Percentiles rank a stretch among this genome's conserved stretches.
Evolutionary conservation across 768 basidiomycete genomes (phyloP).

Genomic region (Rhizopogon rudus): DNA sequence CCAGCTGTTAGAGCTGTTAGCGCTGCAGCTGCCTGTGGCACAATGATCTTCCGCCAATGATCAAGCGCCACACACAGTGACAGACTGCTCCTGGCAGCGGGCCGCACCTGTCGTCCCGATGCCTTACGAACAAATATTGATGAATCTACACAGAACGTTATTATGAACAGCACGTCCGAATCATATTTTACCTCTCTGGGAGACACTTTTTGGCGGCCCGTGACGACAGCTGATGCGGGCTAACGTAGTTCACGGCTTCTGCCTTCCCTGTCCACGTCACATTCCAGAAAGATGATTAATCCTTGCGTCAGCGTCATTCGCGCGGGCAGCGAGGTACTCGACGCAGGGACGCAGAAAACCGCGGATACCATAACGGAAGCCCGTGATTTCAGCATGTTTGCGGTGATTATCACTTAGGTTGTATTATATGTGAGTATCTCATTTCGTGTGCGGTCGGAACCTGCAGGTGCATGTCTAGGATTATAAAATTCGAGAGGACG

Average conservation of each 20-base stretch:
- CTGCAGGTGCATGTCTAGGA: not conserved
- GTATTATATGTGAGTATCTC: not conserved
- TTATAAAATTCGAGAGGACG: not conserved
- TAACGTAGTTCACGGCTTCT: constrained; percentile 12
- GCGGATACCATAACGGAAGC: constrained; percentile 5
- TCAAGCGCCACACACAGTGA: not conserved
- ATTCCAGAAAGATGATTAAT: constrained; percentile 11
- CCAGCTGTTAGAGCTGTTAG: not conserved
- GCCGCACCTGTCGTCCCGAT: not conserved
- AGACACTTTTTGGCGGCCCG: constrained; percentile 7
- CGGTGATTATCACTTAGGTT: not conserved
- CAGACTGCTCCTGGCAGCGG: not conserved
- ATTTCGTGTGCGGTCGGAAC: not conserved
- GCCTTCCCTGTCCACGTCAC: constrained; percentile 6
- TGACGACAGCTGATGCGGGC: constrained; percentile 4
- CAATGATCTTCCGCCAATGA: not conserved
- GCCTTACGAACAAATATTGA: not conserved
- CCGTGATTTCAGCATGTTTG: not conserved
- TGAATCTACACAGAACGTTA: not conserved
- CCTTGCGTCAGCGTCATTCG: constrained; percentile 11
- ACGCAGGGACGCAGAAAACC: constrained; percentile 12
- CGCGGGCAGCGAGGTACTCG: constrained; percentile 13
- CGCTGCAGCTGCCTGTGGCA: not conserved
- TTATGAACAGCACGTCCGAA: not conserved
- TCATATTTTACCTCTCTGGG: constrained; percentile 13